Evolutionary conservation across 768 basidiomycete species (phyloP).

Genomic region (Pisolithus tinctorius): DNA sequence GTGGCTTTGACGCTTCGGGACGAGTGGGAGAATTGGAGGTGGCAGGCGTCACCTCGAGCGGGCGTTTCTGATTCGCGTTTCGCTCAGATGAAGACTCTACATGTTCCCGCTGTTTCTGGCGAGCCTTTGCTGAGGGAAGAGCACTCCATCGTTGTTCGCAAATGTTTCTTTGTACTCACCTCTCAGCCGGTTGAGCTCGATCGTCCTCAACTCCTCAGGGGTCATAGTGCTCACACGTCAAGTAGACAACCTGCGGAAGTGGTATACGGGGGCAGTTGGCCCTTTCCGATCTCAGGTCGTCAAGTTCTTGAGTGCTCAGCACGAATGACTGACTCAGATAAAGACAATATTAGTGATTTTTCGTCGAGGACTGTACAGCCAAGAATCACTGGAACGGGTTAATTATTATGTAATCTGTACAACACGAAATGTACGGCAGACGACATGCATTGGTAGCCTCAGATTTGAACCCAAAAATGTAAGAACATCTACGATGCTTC

Average conservation of each 20-base stretch:
- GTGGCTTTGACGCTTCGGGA: conserved; percentile 37
- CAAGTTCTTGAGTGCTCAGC: too few species aligned
- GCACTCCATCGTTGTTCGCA: not conserved
- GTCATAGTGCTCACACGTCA: conserved; percentile 20
- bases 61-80: conserved; percentile 75
- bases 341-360: too few species aligned
- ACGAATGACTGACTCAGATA: too few species aligned
- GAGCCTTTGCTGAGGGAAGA: conserved; percentile 56
- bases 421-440: too few species aligned
- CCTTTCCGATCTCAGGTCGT: too few species aligned
- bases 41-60: conserved; percentile 52
- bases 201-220: conserved; percentile 62
- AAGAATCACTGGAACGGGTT: too few species aligned
- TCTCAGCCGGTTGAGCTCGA: conserved; percentile 76
- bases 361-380: too few species aligned
- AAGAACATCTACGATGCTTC: conserved; percentile 3
- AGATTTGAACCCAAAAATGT: not conserved
- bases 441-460: not conserved
- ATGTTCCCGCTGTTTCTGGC: conserved; percentile 60
- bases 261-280: too few species aligned
- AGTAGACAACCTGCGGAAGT: too few species aligned
- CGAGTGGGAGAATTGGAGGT: conserved; percentile 56
- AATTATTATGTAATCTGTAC: too few species aligned
- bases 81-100: conserved; percentile 33
- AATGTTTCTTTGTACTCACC: conserved; percentile 32